Evolutionary conservation across 441 rosid genomes (phyloP).

Genomic region (Hypseocharis bilobata): DNA sequence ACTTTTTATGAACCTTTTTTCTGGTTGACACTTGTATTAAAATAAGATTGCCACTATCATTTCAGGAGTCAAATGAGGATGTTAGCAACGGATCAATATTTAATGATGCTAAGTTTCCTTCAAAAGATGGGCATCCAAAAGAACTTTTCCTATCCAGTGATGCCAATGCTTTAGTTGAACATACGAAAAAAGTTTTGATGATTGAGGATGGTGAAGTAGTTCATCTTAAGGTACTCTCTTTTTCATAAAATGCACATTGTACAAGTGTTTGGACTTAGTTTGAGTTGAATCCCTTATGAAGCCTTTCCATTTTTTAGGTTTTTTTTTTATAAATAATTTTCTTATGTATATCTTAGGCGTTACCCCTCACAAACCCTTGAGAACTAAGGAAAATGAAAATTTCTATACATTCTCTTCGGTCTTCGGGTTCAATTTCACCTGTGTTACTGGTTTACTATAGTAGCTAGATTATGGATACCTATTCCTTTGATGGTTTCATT

Average conservation of each 20-base stretch:
- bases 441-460: no score
- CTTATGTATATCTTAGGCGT: no score
- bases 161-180: slow-evolving; percentile 82
- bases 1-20: neutral
- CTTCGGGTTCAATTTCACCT: no score
- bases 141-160: slow-evolving; percentile 88
- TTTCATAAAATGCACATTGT: neutral
- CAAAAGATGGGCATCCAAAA: slow-evolving; percentile 56
- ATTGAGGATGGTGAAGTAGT: slow-evolving; percentile 94
- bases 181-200: slow-evolving; percentile 77
- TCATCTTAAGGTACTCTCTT: slow-evolving; percentile 62
- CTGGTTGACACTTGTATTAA: neutral
- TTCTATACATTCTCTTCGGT: no score
- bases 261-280: neutral
- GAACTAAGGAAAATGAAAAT: no score
- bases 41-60: slow-evolving; percentile 5
- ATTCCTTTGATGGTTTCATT: no score
- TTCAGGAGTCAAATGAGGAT: slow-evolving; percentile 55
- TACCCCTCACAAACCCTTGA: no score
- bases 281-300: no score
- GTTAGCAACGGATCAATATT: slow-evolving; percentile 37
- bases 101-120: slow-evolving; percentile 56
- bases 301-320: no score
- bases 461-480: no score
- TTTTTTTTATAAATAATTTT: no score